phyloP scores from a whole-genome alignment of 1,284 basidiomycete species.

The Ustilago vetiveriae region DNA sequence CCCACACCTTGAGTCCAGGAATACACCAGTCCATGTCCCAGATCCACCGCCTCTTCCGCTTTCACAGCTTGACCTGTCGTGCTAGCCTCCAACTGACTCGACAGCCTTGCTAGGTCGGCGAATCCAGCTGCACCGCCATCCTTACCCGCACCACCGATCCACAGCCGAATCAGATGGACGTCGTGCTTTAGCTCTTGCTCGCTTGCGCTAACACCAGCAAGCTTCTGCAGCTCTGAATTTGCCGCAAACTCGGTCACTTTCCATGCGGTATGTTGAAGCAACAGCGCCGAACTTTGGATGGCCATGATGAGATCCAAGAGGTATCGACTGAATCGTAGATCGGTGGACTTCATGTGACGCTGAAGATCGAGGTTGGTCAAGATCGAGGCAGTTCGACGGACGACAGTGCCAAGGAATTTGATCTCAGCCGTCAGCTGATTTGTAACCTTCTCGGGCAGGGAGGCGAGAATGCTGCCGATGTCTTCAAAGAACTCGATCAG shows the following conservation, averaged over 20 bases:
- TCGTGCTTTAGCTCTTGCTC: constrained; percentile 20
- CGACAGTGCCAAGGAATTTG: constrained; percentile 8
- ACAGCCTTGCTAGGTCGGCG: constrained; percentile 24
- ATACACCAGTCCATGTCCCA: constrained; percentile 35
- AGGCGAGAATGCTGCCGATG: constrained; percentile 43
- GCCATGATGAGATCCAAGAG: constrained; percentile 49
- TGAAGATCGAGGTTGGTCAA: constrained; percentile 16
- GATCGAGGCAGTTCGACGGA: constrained; percentile 9
- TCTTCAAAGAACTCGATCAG: constrained; percentile 68
- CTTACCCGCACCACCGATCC: constrained; percentile 22
- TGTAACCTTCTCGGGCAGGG: constrained; percentile 4
- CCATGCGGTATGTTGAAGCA: constrained; percentile 49
- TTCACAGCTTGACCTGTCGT: constrained; percentile 3
- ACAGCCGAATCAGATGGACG: constrained; percentile 26
- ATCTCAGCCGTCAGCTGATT: constrained; percentile 7
- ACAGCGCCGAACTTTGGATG: constrained; percentile 24
- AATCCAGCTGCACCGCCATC: constrained; percentile 21
- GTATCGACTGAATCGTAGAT: constrained; percentile 33
- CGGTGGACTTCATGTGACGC: constrained; percentile 22
- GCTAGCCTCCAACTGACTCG: constrained; percentile 24
- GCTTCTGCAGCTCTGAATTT: constrained; percentile 11
- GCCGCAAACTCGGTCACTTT: constrained; percentile 4
- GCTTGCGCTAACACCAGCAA: constrained; percentile 13
- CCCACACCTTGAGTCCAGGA: constrained; percentile 14
- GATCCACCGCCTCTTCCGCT: constrained; percentile 15